Conservation (phyloP, 495 filamentous ascomycete genomes). For the Penicillium paxilli region DNA sequence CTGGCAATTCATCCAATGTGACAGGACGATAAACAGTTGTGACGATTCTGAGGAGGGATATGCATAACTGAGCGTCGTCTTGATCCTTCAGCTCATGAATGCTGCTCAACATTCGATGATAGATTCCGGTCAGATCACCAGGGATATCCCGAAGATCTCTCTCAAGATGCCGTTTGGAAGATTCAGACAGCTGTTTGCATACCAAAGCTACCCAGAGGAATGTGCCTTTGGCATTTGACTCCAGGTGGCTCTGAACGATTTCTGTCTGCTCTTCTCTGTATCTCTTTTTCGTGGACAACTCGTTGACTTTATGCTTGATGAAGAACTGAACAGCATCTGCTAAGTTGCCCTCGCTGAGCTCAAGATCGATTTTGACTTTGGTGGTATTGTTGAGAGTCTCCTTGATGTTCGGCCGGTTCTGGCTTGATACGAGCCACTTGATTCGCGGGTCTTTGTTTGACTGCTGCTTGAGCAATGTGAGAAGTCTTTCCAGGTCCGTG, state of each 20-base stretch:
- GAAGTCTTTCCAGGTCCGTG: not conserved
- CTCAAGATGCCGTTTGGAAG: not conserved
- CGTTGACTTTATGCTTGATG: not conserved
- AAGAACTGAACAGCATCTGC: not conserved
- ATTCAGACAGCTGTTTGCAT: not conserved
- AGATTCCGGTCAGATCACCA: constrained; percentile 13
- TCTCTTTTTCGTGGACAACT: not conserved
- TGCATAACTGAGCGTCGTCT: constrained; percentile 7
- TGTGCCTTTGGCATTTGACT: not conserved
- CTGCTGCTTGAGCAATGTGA: not conserved
- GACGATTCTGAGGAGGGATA: constrained; percentile 14
- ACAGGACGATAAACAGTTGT: constrained; percentile 23
- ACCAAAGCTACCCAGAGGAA: constrained; percentile 8
- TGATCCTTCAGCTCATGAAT: constrained; percentile 4
- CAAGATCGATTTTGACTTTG: constrained; percentile 10
- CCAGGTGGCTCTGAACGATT: not conserved
- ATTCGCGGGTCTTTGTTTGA: not conserved
- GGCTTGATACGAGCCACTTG: constrained; percentile 15
- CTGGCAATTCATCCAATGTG: constrained; percentile 22
- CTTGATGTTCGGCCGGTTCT: constrained; percentile 5
- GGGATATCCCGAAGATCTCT: constrained; percentile 2
- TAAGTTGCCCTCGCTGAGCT: not conserved
- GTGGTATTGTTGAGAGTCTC: not conserved
- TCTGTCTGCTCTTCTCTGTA: not conserved
- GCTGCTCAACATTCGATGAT: constrained; percentile 14